Evolutionary conservation across 805 yeast genomes (phyloP).

Genomic region (Saturnispora besseyi): DNA sequence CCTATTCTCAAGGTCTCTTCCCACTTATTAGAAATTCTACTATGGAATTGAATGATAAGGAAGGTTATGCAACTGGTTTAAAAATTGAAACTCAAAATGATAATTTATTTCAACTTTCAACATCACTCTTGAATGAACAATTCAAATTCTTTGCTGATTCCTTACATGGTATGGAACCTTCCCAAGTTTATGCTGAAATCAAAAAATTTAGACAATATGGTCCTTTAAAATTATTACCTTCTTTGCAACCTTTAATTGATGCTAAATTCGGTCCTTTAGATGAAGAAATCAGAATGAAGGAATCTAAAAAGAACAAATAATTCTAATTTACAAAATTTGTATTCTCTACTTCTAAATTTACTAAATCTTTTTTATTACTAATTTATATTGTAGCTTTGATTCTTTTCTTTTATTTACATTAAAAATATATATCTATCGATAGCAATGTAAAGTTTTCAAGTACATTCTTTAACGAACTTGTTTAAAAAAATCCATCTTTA

Average conservation of each 20-base stretch:
- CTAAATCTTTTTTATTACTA: background rate
- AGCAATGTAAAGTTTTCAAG: too few species aligned
- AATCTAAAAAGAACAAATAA: constrained; percentile 4
- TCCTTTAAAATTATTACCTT: constrained; percentile 40
- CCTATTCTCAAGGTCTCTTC: constrained; percentile 66
- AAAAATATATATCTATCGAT: too few species aligned
- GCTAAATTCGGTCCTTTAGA: constrained; percentile 32
- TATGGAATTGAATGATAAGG: constrained; percentile 58
- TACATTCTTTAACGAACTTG: constrained; percentile 5
- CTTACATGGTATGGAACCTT: constrained; percentile 28
- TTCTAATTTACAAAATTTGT: background rate
- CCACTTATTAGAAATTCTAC: constrained; percentile 51
- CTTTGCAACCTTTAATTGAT: constrained; percentile 31
- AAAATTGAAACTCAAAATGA: constrained; percentile 28
- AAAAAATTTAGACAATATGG: constrained; percentile 64
- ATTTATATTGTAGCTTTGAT: background rate
- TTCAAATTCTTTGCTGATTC: constrained; percentile 11
- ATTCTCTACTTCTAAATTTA: background rate
- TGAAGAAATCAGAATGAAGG: constrained; percentile 12
- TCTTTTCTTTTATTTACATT: background rate
- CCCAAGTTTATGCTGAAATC: constrained; percentile 33
- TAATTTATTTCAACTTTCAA: constrained; percentile 20
- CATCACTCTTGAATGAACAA: constrained; percentile 22
- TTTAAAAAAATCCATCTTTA: constrained; percentile 51
- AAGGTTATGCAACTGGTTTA: constrained; percentile 50